These are phyloP conservation scores for Apiospora malaysiana DNA, from an alignment of 2,329 filamentous ascomycete genomes.

Conservation along the genomic window DNA sequence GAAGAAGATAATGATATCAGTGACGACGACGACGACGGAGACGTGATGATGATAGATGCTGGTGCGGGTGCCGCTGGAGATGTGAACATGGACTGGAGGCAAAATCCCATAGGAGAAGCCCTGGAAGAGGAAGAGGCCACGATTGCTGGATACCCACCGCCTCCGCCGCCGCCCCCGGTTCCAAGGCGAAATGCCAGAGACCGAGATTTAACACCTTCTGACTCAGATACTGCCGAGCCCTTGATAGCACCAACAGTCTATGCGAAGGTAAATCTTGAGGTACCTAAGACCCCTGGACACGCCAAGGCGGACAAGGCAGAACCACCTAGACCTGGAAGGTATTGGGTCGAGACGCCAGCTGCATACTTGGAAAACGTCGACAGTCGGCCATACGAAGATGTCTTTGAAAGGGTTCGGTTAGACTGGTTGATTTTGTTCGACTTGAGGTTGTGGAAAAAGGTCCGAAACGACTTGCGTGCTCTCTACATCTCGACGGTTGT, in stretches of 20 bases:
- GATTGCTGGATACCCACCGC: constrained; percentile 74
- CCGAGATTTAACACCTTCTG: constrained; percentile 70
- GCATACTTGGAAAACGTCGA: constrained; percentile 68
- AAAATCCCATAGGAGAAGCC: constrained; percentile 62
- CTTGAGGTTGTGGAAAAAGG: constrained; percentile 93
- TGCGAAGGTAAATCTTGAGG: constrained; percentile 69
- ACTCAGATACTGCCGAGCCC: constrained; percentile 74
- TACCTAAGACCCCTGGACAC: constrained; percentile 82
- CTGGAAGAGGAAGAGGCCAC: constrained; percentile 80
- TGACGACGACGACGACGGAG: constrained; percentile 64
- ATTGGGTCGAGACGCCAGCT: constrained; percentile 85
- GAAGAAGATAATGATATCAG: constrained; percentile 74
- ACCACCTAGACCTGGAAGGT: constrained; percentile 71
- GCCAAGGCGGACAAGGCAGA: constrained; percentile 46
- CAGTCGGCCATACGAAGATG: constrained; percentile 78
- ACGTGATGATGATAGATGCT: constrained; percentile 64
- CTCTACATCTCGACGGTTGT: constrained; percentile 97
- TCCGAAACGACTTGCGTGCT: constrained; percentile 86
- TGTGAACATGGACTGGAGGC: constrained; percentile 56
- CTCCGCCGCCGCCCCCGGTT: constrained; percentile 63
- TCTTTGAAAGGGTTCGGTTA: constrained; percentile 86
- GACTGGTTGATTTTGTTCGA: constrained; percentile 97
- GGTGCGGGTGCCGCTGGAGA: constrained; percentile 44
- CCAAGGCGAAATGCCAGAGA: constrained; percentile 55
- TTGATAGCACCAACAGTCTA: constrained; percentile 67